Conservation (phyloP, 176 grass and related monocot species). For the Saccharum spontaneum region DNA sequence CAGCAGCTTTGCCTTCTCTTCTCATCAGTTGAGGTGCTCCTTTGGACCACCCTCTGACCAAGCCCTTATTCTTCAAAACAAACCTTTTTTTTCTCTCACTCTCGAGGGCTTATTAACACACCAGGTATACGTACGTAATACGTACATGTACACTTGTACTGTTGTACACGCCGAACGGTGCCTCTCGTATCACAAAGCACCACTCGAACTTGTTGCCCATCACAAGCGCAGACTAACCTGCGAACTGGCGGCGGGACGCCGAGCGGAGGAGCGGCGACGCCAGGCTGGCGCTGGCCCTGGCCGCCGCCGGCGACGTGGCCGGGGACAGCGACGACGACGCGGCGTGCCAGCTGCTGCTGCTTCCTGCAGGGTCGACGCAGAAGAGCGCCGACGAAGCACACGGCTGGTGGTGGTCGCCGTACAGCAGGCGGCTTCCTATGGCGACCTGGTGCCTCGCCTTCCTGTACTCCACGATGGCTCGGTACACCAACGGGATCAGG, state of each 20-base stretch:
- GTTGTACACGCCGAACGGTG: background rate
- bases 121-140: background rate
- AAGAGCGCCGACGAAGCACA: background rate
- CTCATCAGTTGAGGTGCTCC: slow-evolving; percentile 2
- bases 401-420: background rate
- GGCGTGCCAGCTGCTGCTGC: background rate
- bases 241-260: background rate
- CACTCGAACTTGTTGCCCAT: background rate
- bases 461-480: slow-evolving; percentile 38
- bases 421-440: slow-evolving; percentile 12
- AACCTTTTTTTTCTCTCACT: background rate
- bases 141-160: background rate
- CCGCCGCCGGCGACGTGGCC: background rate
- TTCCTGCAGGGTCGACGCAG: background rate
- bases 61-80: slow-evolving; percentile 24
- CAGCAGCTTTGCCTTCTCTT: background rate
- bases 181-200: background rate
- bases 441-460: slow-evolving; percentile 18
- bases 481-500: slow-evolving; percentile 49
- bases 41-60: slow-evolving; percentile 26
- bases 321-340: background rate
- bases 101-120: background rate
- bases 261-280: slow-evolving; percentile 39
- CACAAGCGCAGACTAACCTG: slow-evolving; percentile 10
- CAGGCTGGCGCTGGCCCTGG: slow-evolving; percentile 1